Conservation (phyloP, 331 rosid genomes). For the Quercus lobata region DNA sequence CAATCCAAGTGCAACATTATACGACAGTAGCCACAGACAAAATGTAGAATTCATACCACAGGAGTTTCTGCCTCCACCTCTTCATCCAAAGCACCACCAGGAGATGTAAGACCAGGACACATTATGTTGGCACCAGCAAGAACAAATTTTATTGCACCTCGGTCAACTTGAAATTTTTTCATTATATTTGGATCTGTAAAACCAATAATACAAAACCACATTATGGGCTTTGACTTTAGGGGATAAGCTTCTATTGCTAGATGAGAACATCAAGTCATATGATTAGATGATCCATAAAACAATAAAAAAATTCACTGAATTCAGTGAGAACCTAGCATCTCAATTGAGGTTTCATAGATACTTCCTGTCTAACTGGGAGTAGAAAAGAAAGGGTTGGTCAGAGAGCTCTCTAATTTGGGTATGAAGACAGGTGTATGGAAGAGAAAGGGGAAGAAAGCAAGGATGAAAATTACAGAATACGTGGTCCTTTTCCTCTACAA, state of each 20-base stretch:
- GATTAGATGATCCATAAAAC: background rate
- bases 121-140: conserved; percentile 97
- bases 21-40: background rate
- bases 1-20: background rate
- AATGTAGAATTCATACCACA: conserved; percentile 55
- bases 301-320: background rate
- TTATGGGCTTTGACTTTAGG: background rate
- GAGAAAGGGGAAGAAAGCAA: background rate
- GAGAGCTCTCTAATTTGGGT: conserved; percentile 6
- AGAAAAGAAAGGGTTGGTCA: background rate
- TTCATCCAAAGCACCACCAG: conserved; percentile 86
- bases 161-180: conserved; percentile 95
- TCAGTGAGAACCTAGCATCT: conserved; percentile 1
- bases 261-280: background rate
- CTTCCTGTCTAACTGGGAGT: background rate
- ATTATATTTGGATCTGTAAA: conserved; percentile 84
- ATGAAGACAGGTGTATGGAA: background rate
- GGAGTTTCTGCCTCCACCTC: conserved; percentile 85
- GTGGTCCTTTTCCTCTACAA: background rate
- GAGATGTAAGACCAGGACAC: conserved; percentile 99
- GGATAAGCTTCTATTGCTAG: background rate
- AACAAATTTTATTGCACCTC: conserved; percentile 94
- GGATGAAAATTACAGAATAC: background rate
- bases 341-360: background rate
- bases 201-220: background rate